Evolutionary conservation across 352 stramenopile species (phyloP), one percentile per base, ranked within the genome.

Genomic region (Phytophthora palmivora): DNA sequence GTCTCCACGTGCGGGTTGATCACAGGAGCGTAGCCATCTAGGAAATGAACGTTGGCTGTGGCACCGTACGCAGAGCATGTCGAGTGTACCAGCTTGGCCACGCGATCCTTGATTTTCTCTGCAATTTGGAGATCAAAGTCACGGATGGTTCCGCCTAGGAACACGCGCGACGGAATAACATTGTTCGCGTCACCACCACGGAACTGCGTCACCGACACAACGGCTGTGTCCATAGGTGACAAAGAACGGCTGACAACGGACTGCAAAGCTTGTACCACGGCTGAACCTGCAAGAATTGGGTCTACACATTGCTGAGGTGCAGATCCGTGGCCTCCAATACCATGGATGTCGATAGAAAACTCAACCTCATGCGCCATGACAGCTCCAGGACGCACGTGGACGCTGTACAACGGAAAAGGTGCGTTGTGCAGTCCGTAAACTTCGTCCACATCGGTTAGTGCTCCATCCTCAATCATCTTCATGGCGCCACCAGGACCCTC

Each of bases 361-460:
- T 91, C 87, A 45, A 98, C 92, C 30, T 88, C 80, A 55, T 97
- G 93, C 1, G 92, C 96, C 79, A 98, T 89, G 12, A 98, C 83
- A 19, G 95, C 78, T 2, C 96, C 96, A 15, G 84, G 79, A 47
- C 89, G 82, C 26, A 96, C 84, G 47, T 94, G 89, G 46, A 98
- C 78, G 36, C 78, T 84, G 60, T 97, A 96, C 3, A 96, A 84
- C 24, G 91, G 91, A 63, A 98, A 92, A 28, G 82, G 84, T 18
- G 80, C 82, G 58, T 95, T 95, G 72, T 99, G 94, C 46, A 98
- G 81, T 9, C 90, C 96, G 79, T 98, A 98, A n/a, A 97, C 82
- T 47, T 97, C 85, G 38, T 97, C 79, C 24, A 96, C 88, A 37
- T 86, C 58, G 11, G 80, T 63, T 1, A 98, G 70, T n/a, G 96